Conservation (phyloP, 1,284 basidiomycete genomes). For the Ustilago lituana region DNA sequence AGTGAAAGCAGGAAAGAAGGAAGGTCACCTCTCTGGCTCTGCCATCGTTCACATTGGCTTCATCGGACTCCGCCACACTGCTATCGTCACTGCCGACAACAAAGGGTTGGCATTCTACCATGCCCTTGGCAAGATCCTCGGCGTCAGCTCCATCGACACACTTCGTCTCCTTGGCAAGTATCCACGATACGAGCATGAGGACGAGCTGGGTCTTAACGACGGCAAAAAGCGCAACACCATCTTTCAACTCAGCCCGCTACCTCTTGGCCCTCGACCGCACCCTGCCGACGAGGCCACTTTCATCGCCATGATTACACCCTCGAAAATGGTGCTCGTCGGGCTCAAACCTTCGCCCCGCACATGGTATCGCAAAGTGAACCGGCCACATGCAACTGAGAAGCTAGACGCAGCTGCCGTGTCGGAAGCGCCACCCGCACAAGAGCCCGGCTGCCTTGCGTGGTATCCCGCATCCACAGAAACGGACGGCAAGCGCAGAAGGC, state of each 20-base stretch:
- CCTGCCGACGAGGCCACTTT: constrained; percentile 84
- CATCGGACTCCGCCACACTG: constrained; percentile 92
- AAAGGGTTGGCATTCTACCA: constrained; percentile 94
- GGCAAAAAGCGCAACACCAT: constrained; percentile 70
- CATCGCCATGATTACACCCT: constrained; percentile 85
- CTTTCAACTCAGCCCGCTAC: constrained; percentile 82
- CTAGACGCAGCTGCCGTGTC: background rate
- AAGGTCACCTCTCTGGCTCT: constrained; percentile 88
- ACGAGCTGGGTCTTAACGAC: constrained; percentile 28
- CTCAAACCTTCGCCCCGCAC: constrained; percentile 90
- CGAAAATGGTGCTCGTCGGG: constrained; percentile 91
- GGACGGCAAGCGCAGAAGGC: constrained; percentile 35
- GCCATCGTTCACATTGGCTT: constrained; percentile 88
- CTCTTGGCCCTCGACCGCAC: constrained; percentile 80
- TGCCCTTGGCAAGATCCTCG: constrained; percentile 90
- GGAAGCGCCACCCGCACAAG: background rate
- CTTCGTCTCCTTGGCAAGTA: constrained; percentile 93
- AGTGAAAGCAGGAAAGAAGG: constrained; percentile 83
- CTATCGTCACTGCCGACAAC: constrained; percentile 90
- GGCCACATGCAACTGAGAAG: constrained; percentile 12
- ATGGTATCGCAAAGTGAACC: constrained; percentile 72
- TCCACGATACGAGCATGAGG: constrained; percentile 50
- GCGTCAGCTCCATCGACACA: constrained; percentile 93
- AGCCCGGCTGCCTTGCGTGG: constrained; percentile 55
- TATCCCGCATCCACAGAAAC: constrained; percentile 51